Base-by-base conservation (phyloP, 2,329 filamentous ascomycete genomes). In the Ophiostoma novo-ulmi region DNA sequence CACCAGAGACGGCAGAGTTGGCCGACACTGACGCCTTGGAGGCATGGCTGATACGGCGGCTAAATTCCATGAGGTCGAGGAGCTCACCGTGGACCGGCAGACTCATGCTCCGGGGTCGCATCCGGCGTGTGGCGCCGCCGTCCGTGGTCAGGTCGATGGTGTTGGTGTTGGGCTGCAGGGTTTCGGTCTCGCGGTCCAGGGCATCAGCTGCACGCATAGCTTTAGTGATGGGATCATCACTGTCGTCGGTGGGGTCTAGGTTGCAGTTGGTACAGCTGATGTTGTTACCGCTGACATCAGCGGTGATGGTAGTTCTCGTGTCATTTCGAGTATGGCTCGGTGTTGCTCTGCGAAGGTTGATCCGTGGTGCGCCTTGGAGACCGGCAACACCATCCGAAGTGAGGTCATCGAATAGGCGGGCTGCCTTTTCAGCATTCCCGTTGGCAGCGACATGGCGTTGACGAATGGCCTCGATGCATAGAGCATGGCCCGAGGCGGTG, bases 161-260 rank as follows among this genome's bases (percentile, higher is more conserved):
- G 70, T 81, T 80, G 67, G 75, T 79, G 69, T 75, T 79, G 0
- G 81, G 80, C 73, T 88, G 85, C n/a, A 88, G 77, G 31, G 79
- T 83, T 67, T 83, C 85, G 0, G 86, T 88, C 73, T 85, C 80
- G 36, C 55, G 52, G 41, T 69, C 48, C 13, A 69, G 80, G 2
- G 82, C 83, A 70, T 88, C 86, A 8, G 86, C 87, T 20, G 85
- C 85, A 74, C 83, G 81, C 85, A 88, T 88, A 48, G 86, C 85
- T 74, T 79, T 81, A 31, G 81, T 82, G 71, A 82, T 83, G 64
- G 85, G 85, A 74, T 88, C 85, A 20, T 66, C n/a, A 11, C 36
- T 65, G 7, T 64, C 22, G 61, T 64, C 61, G 61, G 26, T 64
- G 26, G 61, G 11, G 52, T 58, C n/a, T n/a, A 58, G 10, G 36